These are phyloP conservation scores for Dalechampia spathulata DNA, from an alignment of 441 rosid genomes.

Conservation along the genomic window DNA sequence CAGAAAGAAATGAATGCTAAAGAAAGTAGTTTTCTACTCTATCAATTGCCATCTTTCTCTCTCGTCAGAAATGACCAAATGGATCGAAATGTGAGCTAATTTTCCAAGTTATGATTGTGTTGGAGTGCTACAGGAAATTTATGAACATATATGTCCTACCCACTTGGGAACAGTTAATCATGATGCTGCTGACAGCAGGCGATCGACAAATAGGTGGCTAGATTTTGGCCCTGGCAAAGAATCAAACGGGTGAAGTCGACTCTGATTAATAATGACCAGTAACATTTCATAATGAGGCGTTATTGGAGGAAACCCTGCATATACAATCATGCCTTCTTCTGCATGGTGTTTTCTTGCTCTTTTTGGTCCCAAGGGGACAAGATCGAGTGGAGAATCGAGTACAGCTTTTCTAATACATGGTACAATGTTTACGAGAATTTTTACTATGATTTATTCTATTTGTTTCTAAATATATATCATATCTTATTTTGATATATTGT, in stretches of 20 bases:
- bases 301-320: neutral
- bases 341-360: constrained; percentile 25
- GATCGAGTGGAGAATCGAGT: too few relatives aligned
- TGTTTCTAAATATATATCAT: too few relatives aligned
- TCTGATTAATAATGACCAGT: constrained; percentile 24
- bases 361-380: constrained; percentile 29
- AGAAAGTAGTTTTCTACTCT: neutral
- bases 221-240: constrained; percentile 7
- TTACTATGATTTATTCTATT: too few relatives aligned
- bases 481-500: too few relatives aligned
- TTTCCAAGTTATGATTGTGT: too few relatives aligned
- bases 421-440: too few relatives aligned
- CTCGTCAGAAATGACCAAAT: constrained; percentile 5
- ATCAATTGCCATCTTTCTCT: too few relatives aligned
- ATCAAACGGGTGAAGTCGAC: constrained; percentile 24
- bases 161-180: constrained; percentile 18
- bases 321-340: constrained; percentile 23
- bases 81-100: neutral
- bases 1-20: neutral
- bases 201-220: constrained; percentile 18
- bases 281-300: constrained; percentile 24
- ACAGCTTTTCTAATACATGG: too few relatives aligned
- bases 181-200: constrained; percentile 32
- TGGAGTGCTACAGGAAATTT: neutral
- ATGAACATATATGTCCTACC: constrained; percentile 4